Conservation (phyloP, 1,284 basidiomycete species). For the Austropuccinia psidii region DNA sequence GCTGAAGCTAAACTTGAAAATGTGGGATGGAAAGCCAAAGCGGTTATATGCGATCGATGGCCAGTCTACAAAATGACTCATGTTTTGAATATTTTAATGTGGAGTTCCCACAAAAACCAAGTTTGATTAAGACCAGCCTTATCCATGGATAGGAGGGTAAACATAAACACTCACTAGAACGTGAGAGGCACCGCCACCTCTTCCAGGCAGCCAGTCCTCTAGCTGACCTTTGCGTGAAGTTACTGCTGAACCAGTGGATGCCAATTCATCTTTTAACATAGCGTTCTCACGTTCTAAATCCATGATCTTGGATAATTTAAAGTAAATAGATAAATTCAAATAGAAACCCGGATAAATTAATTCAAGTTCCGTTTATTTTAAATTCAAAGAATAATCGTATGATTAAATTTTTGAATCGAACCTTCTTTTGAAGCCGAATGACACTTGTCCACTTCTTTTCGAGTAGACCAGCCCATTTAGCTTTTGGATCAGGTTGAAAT, state of each 20-base stretch:
- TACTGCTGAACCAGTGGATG: slow-evolving; percentile 40
- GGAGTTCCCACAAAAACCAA: slow-evolving; percentile 51
- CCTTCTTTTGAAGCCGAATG: slow-evolving; percentile 86
- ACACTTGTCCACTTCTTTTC: slow-evolving; percentile 96
- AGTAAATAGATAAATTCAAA: neutral
- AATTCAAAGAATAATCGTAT: too few relatives aligned
- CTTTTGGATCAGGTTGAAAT: slow-evolving; percentile 70
- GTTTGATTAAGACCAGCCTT: neutral
- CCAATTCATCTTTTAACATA: slow-evolving; percentile 65
- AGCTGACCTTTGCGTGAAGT: slow-evolving; percentile 40
- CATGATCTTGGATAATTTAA: slow-evolving; percentile 59
- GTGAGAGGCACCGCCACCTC: slow-evolving; percentile 17
- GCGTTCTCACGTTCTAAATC: slow-evolving; percentile 73
- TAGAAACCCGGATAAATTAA: too few relatives aligned
- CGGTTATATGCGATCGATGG: slow-evolving; percentile 67
- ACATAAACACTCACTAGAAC: slow-evolving; percentile 13
- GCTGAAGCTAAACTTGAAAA: slow-evolving; percentile 76
- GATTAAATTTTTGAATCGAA: slow-evolving; percentile 47
- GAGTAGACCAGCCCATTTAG: slow-evolving; percentile 70
- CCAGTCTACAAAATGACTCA: slow-evolving; percentile 65
- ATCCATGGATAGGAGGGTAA: too few relatives aligned
- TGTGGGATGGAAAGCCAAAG: slow-evolving; percentile 75
- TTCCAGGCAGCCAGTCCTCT: slow-evolving; percentile 30
- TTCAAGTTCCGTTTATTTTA: too few relatives aligned
- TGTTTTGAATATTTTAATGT: slow-evolving; percentile 79